Evolutionary conservation across 2,329 filamentous ascomycete genomes (phyloP).

Genomic region (Lojkania enalia): DNA sequence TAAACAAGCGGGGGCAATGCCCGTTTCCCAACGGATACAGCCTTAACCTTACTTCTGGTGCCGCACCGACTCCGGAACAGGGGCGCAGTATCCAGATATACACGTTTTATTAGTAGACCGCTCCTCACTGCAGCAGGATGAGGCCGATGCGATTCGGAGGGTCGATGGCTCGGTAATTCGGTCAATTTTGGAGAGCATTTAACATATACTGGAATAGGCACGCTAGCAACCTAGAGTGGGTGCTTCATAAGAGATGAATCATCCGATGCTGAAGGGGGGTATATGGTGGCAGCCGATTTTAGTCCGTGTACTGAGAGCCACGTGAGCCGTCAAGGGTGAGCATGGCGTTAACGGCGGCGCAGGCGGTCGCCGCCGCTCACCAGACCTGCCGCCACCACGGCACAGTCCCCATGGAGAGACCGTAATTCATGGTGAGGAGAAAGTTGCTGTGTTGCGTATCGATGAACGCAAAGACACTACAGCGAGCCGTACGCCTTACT

Average conservation of each 20-base stretch:
- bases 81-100: constrained; percentile 7
- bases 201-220: constrained; percentile 21
- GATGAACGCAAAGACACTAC: not conserved
- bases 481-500: not conserved
- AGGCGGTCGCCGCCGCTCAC: constrained; percentile 3
- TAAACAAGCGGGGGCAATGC: constrained; percentile 21
- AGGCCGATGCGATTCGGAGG: not conserved
- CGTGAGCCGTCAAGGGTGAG: constrained; percentile 9
- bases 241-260: constrained; percentile 18
- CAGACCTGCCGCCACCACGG: constrained; percentile 9
- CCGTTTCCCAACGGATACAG: constrained; percentile 16
- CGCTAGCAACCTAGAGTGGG: constrained; percentile 11
- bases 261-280: constrained; percentile 13
- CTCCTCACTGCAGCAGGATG: not conserved
- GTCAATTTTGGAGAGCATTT: constrained; percentile 10
- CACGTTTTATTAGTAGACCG: constrained; percentile 8
- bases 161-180: constrained; percentile 9
- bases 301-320: constrained; percentile 12
- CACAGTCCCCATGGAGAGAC: not conserved
- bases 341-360: constrained; percentile 4
- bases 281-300: constrained; percentile 14
- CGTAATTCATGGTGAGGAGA: not conserved
- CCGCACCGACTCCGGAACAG: constrained; percentile 18
- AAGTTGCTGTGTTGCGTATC: not conserved
- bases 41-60: constrained; percentile 26